Conservation (phyloP, 257 asterid species). For the Apocynum venetum region DNA sequence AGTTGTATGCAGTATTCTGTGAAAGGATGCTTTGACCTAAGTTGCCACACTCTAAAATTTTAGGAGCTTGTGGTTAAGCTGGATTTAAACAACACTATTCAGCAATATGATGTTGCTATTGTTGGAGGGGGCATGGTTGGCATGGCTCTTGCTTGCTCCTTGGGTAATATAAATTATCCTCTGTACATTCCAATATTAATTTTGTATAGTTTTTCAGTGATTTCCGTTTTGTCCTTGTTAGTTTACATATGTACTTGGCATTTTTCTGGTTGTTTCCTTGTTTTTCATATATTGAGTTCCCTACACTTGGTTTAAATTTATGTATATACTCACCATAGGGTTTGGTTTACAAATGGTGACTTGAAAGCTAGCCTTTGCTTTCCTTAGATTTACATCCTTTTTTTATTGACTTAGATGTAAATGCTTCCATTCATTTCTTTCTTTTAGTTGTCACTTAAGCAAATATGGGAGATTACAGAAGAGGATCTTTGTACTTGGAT, state of each 20-base stretch:
- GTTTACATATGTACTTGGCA: background rate
- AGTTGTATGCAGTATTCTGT: background rate
- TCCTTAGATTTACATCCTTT: background rate
- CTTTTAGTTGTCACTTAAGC: background rate
- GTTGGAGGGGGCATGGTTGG: conserved; percentile 99
- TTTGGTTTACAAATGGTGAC: background rate
- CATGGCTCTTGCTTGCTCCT: conserved; percentile 89
- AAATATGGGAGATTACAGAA: background rate
- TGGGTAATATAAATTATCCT: conserved; percentile 41
- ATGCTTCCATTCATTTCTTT: background rate
- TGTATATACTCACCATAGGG: background rate
- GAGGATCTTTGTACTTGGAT: background rate
- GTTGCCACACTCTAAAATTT: conserved; percentile 5
- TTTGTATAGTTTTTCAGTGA: background rate
- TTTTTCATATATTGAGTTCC: background rate
- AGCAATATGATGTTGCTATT: conserved; percentile 83
- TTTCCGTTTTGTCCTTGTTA: background rate
- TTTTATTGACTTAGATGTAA: background rate
- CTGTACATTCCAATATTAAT: background rate
- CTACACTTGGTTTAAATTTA: background rate
- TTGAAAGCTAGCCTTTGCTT: background rate
- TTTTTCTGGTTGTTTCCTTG: background rate
- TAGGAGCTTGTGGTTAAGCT: conserved; percentile 42
- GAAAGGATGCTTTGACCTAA: conserved; percentile 9
- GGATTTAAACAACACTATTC: conserved; percentile 27